Evolutionary conservation across 2,329 filamentous ascomycete genomes (phyloP).

Genomic region (Diaporthe batatas): DNA sequence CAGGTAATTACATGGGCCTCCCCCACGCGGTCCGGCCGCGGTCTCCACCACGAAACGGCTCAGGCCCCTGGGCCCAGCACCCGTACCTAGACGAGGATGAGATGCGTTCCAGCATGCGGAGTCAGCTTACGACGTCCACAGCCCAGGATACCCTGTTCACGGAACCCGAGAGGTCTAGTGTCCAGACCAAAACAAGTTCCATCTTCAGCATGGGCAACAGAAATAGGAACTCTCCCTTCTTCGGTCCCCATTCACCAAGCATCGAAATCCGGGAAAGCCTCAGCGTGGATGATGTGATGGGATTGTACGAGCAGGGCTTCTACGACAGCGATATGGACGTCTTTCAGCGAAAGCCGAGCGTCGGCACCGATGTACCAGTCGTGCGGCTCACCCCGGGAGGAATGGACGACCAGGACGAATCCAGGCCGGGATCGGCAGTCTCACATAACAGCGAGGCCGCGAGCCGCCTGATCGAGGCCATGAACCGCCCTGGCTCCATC

Average conservation of each 20-base stretch:
- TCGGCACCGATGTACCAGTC: conserved; percentile 39
- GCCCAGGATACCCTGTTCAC: conserved; percentile 66
- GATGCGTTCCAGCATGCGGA: conserved; percentile 68
- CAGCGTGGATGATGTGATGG: conserved; percentile 77
- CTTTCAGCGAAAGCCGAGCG: conserved; percentile 46
- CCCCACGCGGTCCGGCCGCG: conserved; percentile 40
- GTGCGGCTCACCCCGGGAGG: conserved; percentile 34
- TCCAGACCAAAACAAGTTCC: conserved; percentile 84
- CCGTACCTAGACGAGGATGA: conserved; percentile 67
- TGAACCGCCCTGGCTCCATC: conserved; percentile 53
- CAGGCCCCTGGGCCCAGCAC: conserved; percentile 41
- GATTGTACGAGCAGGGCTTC: conserved; percentile 76
- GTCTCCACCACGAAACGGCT: conserved; percentile 39
- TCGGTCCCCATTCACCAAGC: conserved; percentile 40
- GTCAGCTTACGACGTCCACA: conserved; percentile 67
- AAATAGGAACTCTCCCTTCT: conserved; percentile 42
- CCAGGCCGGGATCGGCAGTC: conserved; percentile 54
- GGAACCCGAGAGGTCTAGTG: conserved; percentile 82
- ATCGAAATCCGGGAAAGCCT: conserved; percentile 60
- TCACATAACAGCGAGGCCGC: conserved; percentile 56
- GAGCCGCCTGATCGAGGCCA: conserved; percentile 56
- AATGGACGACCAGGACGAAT: conserved; percentile 44
- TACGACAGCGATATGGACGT: conserved; percentile 63
- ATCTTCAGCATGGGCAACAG: conserved; percentile 59
- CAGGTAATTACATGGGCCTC: conserved; percentile 40